phyloP scores from a whole-genome alignment of 2,329 filamentous ascomycete genomes.

The Chrysoporthe austroafricana region DNA sequence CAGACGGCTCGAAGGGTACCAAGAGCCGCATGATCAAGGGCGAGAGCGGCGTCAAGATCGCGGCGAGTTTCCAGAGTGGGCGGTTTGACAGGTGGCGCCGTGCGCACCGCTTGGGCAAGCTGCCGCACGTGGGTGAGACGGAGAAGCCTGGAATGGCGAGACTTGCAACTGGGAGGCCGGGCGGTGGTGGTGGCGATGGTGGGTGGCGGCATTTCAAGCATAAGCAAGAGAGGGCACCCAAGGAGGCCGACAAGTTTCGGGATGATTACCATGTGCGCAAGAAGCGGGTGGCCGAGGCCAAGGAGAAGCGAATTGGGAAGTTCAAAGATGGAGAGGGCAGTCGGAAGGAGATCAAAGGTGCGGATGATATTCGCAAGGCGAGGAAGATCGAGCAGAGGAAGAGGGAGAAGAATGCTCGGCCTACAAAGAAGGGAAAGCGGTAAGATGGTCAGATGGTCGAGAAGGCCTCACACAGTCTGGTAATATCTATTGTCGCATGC shows the following conservation, averaged over 20 bases:
- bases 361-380: conserved; percentile 83
- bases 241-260: conserved; percentile 88
- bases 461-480: background rate
- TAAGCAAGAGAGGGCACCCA: conserved; percentile 84
- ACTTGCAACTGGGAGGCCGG: conserved; percentile 36
- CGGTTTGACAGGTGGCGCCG: conserved; percentile 93
- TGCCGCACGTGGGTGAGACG: conserved; percentile 82
- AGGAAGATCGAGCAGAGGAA: conserved; percentile 76
- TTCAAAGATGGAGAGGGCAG: conserved; percentile 76
- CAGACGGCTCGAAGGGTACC: conserved; percentile 78
- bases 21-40: conserved; percentile 71
- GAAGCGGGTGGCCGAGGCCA: conserved; percentile 85
- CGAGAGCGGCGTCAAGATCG: conserved; percentile 94
- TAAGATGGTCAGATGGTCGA: background rate
- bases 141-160: conserved; percentile 57
- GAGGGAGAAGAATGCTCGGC: conserved; percentile 86
- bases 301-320: conserved; percentile 78
- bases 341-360: conserved; percentile 76
- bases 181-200: conserved; percentile 39
- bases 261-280: conserved; percentile 90
- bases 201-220: conserved; percentile 74
- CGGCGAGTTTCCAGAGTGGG: conserved; percentile 88
- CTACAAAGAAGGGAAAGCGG: conserved; percentile 56
- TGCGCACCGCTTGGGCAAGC: conserved; percentile 75
- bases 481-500: background rate